These are phyloP conservation scores for Tilletia caries DNA, from an alignment of 1,284 basidiomycete genomes.

Conservation along the genomic window DNA sequence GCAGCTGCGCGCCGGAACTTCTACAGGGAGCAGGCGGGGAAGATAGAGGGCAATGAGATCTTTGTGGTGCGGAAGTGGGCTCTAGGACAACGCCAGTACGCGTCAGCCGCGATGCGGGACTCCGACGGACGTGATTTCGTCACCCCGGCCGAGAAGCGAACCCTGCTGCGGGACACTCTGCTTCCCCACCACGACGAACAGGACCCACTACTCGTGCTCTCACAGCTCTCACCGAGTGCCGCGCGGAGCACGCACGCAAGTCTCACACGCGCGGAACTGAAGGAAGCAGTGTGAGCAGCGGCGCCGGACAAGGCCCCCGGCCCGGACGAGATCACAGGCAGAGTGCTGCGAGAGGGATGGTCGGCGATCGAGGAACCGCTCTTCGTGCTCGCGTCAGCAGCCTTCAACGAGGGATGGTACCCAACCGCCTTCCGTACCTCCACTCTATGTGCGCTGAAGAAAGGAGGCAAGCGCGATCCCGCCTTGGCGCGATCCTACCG, in stretches of 20 bases:
- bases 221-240: neutral
- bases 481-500: conserved; percentile 1
- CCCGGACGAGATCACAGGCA: conserved; percentile 5
- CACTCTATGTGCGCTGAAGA: neutral
- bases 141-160: neutral
- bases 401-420: neutral
- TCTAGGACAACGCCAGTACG: neutral
- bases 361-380: neutral
- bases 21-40: neutral
- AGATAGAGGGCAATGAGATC: neutral
- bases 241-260: neutral
- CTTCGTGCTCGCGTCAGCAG: neutral
- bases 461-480: conserved; percentile 3
- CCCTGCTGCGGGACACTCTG: neutral
- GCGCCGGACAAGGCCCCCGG: conserved; percentile 14
- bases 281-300: neutral
- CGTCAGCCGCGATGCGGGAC: neutral
- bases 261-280: neutral
- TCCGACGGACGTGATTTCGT: neutral
- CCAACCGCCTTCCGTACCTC: neutral
- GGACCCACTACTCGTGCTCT: neutral
- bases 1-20: neutral
- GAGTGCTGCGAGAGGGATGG: conserved; percentile 8
- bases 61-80: neutral
- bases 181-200: neutral